These are phyloP conservation scores for Russula sp. DNA, from an alignment of 768 basidiomycete genomes.

Conservation along the genomic window DNA sequence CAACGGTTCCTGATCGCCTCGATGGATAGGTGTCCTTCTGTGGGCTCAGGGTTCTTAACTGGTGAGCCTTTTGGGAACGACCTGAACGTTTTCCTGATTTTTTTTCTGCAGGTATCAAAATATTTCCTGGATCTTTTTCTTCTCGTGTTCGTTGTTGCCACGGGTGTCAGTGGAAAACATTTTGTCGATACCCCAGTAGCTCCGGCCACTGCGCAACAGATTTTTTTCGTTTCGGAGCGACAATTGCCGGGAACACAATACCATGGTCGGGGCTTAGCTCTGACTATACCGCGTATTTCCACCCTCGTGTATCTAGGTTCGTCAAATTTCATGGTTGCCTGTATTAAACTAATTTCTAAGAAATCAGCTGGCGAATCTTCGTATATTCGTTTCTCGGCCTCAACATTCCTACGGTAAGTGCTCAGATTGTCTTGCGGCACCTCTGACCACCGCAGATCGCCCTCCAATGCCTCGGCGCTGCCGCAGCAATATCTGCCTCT, in stretches of 20 bases:
- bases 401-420: conserved; percentile 52
- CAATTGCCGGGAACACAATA: conserved; percentile 73
- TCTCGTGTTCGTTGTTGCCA: conserved; percentile 64
- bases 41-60: conserved; percentile 59
- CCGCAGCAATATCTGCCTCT: conserved; percentile 57
- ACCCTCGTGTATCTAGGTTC: conserved; percentile 55
- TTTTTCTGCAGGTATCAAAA: conserved; percentile 59
- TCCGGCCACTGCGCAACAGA: conserved; percentile 51
- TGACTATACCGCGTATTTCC: conserved; percentile 74
- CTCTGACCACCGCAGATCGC: conserved; percentile 34
- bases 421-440: conserved; percentile 17
- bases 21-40: conserved; percentile 55
- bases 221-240: conserved; percentile 65
- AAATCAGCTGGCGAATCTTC: conserved; percentile 56
- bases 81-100: background rate
- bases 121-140: conserved; percentile 70
- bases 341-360: background rate
- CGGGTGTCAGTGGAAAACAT: conserved; percentile 73
- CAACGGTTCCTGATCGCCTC: conserved; percentile 5
- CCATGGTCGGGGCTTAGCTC: conserved; percentile 60
- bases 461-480: conserved; percentile 62
- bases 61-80: conserved; percentile 36
- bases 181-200: conserved; percentile 48
- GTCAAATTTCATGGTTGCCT: conserved; percentile 5
- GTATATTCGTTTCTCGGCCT: conserved; percentile 64